Evolutionary conservation across 2,329 filamentous ascomycete genomes (phyloP).

Genomic region (Pestalotiopsis sp.): DNA sequence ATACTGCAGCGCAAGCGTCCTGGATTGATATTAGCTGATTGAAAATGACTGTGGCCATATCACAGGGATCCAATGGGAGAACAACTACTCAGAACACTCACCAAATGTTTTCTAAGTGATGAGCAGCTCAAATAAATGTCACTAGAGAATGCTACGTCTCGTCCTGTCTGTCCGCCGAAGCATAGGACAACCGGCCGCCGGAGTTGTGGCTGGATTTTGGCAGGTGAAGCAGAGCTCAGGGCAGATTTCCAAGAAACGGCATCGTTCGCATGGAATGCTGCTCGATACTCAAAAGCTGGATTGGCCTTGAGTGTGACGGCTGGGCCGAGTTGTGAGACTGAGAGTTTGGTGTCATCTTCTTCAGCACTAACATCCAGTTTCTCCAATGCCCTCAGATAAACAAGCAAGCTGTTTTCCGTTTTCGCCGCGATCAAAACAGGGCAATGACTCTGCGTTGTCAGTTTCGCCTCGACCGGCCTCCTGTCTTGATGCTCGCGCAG

Average conservation of each 20-base stretch:
- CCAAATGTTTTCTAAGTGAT: background rate
- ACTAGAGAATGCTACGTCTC: background rate
- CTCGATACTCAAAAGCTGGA: background rate
- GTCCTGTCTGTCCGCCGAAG: background rate
- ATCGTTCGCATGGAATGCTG: background rate
- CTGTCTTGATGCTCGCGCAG: background rate
- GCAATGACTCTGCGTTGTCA: constrained; percentile 2
- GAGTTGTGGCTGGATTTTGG: background rate
- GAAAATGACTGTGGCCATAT: constrained; percentile 24
- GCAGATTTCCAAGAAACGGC: background rate
- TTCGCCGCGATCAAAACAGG: background rate
- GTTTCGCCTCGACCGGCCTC: background rate
- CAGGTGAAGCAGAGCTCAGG: background rate
- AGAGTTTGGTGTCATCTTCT: background rate
- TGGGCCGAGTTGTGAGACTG: background rate
- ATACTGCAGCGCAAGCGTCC: background rate
- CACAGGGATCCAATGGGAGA: background rate
- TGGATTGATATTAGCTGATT: constrained; percentile 25
- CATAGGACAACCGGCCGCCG: background rate
- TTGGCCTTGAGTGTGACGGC: background rate
- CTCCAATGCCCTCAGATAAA: background rate
- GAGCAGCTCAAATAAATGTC: background rate
- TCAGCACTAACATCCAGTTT: background rate
- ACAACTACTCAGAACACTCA: background rate
- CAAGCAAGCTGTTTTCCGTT: background rate